Evolutionary conservation across 768 basidiomycete species (phyloP).

Genomic region (Hericium coralloides): DNA sequence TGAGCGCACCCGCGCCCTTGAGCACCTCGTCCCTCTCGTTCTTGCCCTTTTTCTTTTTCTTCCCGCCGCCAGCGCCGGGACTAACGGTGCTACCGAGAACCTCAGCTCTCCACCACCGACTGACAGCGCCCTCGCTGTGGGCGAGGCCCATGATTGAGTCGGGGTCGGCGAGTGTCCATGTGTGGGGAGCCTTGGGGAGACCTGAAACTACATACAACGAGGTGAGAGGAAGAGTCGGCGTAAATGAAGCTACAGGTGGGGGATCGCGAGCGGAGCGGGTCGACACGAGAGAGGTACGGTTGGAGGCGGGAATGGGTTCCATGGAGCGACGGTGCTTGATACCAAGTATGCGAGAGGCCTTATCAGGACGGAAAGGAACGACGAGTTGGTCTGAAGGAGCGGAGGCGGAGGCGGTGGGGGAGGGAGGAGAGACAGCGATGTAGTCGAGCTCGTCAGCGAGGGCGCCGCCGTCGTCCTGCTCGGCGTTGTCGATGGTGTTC

Average conservation of each 20-base stretch:
- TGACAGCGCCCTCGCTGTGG: slow-evolving; percentile 79
- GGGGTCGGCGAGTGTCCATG: slow-evolving; percentile 83
- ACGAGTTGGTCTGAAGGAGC: slow-evolving; percentile 21
- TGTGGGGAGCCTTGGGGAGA: slow-evolving; percentile 81
- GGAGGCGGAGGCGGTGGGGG: slow-evolving; percentile 14
- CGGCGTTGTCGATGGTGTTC: neutral
- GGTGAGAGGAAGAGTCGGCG: slow-evolving; percentile 66
- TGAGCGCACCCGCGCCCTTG: slow-evolving; percentile 74
- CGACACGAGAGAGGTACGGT: slow-evolving; percentile 70
- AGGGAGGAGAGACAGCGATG: slow-evolving; percentile 39
- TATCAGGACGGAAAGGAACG: slow-evolving; percentile 43
- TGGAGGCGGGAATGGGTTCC: slow-evolving; percentile 77
- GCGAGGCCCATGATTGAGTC: slow-evolving; percentile 75
- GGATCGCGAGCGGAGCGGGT: slow-evolving; percentile 56
- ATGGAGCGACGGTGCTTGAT: slow-evolving; percentile 68
- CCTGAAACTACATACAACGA: slow-evolving; percentile 85
- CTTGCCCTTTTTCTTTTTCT: slow-evolving; percentile 55
- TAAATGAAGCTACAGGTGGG: slow-evolving; percentile 50
- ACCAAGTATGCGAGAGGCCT: slow-evolving; percentile 71
- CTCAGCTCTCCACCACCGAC: slow-evolving; percentile 86
- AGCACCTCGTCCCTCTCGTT: slow-evolving; percentile 48
- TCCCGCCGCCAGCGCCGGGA: slow-evolving; percentile 70
- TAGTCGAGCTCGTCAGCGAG: slow-evolving; percentile 72
- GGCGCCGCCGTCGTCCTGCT: slow-evolving; percentile 26
- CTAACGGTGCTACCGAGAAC: slow-evolving; percentile 84